Conservation (phyloP, 192 early-diverging fungal genomes). For the Powellomyces hirtus region DNA sequence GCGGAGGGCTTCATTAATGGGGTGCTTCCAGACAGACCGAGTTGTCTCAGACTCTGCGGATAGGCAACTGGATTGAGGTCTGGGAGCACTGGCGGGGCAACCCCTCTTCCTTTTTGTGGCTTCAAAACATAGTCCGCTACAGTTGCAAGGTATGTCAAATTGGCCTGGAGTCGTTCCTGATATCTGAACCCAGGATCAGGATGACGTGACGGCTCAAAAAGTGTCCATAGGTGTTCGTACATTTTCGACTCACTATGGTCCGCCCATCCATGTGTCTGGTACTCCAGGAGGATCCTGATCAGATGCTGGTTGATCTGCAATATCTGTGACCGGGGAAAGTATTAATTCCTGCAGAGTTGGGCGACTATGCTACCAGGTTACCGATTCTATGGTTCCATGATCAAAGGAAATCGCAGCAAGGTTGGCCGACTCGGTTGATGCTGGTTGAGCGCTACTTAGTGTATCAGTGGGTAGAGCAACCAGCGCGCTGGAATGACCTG, state of each 20-base stretch:
- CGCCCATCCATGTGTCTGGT: conserved; percentile 61
- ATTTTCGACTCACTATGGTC: no score
- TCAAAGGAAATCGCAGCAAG: background rate
- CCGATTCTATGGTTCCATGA: conserved; percentile 2
- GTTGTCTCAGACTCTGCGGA: background rate
- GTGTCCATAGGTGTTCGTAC: no score
- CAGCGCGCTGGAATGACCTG: background rate
- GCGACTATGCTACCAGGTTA: background rate
- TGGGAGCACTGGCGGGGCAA: background rate
- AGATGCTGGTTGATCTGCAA: conserved; percentile 63
- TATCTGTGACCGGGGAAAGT: conserved; percentile 26
- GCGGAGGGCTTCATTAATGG: background rate
- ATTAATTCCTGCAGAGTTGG: background rate
- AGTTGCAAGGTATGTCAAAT: conserved; percentile 62
- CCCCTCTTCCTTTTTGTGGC: conserved; percentile 10
- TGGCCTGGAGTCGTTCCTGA: conserved; percentile 63
- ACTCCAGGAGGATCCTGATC: conserved; percentile 56
- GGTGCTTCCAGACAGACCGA: background rate
- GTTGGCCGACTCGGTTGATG: no score
- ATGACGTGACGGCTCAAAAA: background rate
- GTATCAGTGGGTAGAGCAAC: background rate
- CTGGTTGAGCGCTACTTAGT: background rate
- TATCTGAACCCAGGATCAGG: no score
- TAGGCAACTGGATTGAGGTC: background rate
- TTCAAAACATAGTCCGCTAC: conserved; percentile 51